phyloP scores from a whole-genome alignment of 805 yeast species.

The Candida railenensis region DNA sequence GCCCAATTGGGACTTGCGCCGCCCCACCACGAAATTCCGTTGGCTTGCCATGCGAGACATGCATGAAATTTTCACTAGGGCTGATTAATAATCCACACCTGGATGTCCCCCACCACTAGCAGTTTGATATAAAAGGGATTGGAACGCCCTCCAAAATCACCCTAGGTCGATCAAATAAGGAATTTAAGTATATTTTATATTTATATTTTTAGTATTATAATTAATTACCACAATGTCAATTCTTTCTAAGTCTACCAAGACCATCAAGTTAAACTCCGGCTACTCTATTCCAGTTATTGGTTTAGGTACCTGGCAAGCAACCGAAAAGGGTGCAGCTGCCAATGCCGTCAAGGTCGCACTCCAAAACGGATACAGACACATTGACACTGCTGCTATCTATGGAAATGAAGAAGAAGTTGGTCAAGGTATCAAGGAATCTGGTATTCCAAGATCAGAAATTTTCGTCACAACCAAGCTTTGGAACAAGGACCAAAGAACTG shows the following conservation, averaged over 20 bases:
- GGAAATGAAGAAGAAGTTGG: slow-evolving; percentile 65
- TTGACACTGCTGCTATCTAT: slow-evolving; percentile 71
- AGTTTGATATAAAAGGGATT: no score
- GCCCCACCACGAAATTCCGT: no score
- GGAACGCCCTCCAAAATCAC: no score
- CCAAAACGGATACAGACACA: slow-evolving; percentile 67
- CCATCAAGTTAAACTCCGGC: slow-evolving; percentile 58
- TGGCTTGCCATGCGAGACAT: no score
- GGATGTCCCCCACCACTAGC: no score
- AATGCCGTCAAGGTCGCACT: slow-evolving; percentile 61
- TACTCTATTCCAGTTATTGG: slow-evolving; percentile 64
- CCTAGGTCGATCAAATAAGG: no score
- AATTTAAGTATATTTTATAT: no score
- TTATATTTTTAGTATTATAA: no score
- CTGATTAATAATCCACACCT: no score
- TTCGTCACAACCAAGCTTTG: slow-evolving; percentile 70
- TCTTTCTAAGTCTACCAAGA: slow-evolving; percentile 1
- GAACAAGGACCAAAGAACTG: slow-evolving; percentile 50
- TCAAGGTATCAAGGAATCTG: slow-evolving; percentile 47
- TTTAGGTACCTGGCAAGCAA: slow-evolving; percentile 71
- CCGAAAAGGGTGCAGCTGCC: slow-evolving; percentile 52
- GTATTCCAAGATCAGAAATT: slow-evolving; percentile 60
- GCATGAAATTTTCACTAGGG: no score
- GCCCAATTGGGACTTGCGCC: no score
- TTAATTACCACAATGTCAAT: no score